Base-by-base conservation (phyloP, 192 early-diverging fungal genomes). In the Gaertneriomyces semiglobifer region DNA sequence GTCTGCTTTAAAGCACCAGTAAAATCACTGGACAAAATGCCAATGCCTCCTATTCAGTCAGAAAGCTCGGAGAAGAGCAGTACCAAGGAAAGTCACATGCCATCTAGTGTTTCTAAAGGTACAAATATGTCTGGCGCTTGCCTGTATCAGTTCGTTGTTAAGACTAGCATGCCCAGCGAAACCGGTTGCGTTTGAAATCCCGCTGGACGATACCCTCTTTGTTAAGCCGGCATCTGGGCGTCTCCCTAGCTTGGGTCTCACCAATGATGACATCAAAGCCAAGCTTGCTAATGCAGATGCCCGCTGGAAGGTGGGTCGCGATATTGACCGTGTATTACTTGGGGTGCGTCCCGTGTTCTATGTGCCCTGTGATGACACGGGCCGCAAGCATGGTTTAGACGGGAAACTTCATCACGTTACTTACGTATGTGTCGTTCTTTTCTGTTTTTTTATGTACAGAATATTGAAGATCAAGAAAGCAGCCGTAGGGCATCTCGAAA, bases 171-270 rank as follows among this genome's bases (percentile, higher is more conserved):
- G 42, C 0, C 66, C 66, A 10, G 16, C 19, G 7, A 69, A 74
- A 64, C 73, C 80, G 7, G 71, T 82, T 33, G 72, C 80, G n/a
- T 82, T 82, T 52, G 81, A 82, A 53, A 82, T 82, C 61, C 81
- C 81, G 18, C 67, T 82, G 14, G 80, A 73, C 62, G 58, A 58
- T 4, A 33, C 16, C 44, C 53, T 72, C 47, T 63, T 65, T 44
- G 16, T 12, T 53, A 55, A 12, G 4, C 41, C n/a, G 4, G 62
- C 39, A 46, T 58, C 6, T 41, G 43, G 57, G 48, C 67, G 44
- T 47, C 60, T 81, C 12, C 80, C 80, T 5, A 78, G 74, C 52
- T 59, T 81, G 44, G 65, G 52, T 5, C 54, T 81, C 6, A 73
- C 74, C 14, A 63, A 72, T 5, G 46, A 76, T 16, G 74, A 75